A percentile compares a stretch with the other conserved stretches of the same genome.
Conservation (phyloP, 306 rosid species). For the Quercus variabilis region DNA sequence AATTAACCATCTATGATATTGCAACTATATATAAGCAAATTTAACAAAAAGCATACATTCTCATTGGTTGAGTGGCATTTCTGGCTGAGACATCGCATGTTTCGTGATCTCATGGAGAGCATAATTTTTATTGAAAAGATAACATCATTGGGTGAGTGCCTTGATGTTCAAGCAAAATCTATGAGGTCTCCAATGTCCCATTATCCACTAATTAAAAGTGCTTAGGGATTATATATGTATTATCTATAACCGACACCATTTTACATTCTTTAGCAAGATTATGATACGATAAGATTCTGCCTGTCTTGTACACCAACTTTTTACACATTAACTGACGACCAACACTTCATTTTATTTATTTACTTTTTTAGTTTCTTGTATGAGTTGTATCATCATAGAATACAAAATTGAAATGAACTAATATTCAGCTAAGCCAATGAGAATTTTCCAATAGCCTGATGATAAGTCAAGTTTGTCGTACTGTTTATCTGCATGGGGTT, state of each 20-base stretch:
- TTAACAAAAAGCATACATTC: neutral
- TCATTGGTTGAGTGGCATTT: constrained; percentile 13
- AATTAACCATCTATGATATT: neutral
- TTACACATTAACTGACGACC: constrained; percentile 8
- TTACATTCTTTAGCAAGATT: neutral
- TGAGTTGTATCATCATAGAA: neutral
- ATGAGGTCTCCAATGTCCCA: neutral
- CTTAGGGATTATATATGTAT: constrained; percentile 13
- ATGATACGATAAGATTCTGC: constrained; percentile 30
- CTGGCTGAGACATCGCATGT: constrained; percentile 32
- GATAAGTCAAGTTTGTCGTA: neutral
- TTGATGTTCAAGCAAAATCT: constrained; percentile 32
- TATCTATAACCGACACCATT: constrained; percentile 13
- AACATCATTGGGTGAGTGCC: constrained; percentile 29
- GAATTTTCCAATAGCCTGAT: too few relatives aligned
- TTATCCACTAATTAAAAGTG: constrained; percentile 14
- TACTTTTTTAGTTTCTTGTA: neutral
- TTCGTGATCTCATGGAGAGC: constrained; percentile 25
- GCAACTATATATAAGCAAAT: neutral
- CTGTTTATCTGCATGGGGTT: neutral
- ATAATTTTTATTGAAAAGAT: constrained; percentile 14
- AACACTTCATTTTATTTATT: neutral
- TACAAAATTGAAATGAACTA: neutral
- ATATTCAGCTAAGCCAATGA: neutral
- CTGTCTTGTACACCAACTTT: constrained; percentile 18